These are phyloP conservation scores for thale cress (Arabidopsis thaliana) DNA, from an alignment of 345 rosid genomes.

Conservation along the genomic window TAIR10.1 NC_003070.9:117001-117500, in stretches of 20 bases:
- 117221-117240: slow-evolving; percentile 27
- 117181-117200: slow-evolving; percentile 50
- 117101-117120: slow-evolving; percentile 43
- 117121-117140: slow-evolving; percentile 44
- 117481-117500: slow-evolving; percentile 96
- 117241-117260: slow-evolving; percentile 23
- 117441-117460: slow-evolving; percentile 73
- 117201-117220: slow-evolving; percentile 45
- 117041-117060: slow-evolving; percentile 30
- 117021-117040: slow-evolving; percentile 19
- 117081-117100: slow-evolving; percentile 47
- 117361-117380: slow-evolving; percentile 57
- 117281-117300: slow-evolving; percentile 70
- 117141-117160: slow-evolving; percentile 50
- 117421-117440: slow-evolving; percentile 42
- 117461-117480: slow-evolving; percentile 96
- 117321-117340: slow-evolving; percentile 70
- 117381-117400: slow-evolving; percentile 47
- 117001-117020: slow-evolving; percentile 33
- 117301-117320: slow-evolving; percentile 64
- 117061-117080: slow-evolving; percentile 41
- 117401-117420: slow-evolving; percentile 40
- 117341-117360: slow-evolving; percentile 74
- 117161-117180: slow-evolving; percentile 56
- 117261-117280: slow-evolving; percentile 46